Percentiles rank a stretch among this genome's conserved stretches.
phyloP scores from a whole-genome alignment of 345 rosid genomes.

The Hibiscus trionum region DNA sequence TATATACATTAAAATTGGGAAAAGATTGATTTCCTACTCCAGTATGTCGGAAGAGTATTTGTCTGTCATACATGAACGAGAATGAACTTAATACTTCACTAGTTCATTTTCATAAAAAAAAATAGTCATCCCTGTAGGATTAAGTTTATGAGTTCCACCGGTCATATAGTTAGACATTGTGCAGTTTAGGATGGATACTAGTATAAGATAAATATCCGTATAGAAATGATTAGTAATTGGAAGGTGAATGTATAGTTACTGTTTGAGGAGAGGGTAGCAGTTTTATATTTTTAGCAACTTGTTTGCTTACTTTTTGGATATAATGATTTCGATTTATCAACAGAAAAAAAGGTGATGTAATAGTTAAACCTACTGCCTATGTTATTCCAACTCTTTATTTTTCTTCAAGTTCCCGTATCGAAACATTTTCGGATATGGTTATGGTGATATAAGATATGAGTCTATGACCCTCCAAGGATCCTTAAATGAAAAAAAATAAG shows the following conservation, averaged over 20 bases:
- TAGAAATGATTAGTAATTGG: too few relatives aligned
- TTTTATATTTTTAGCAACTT: too few relatives aligned
- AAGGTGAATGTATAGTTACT: too few relatives aligned
- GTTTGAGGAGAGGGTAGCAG: too few relatives aligned
- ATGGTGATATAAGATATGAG: background rate
- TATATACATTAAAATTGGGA: background rate
- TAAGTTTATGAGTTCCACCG: background rate
- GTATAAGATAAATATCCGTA: background rate
- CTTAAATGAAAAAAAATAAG: background rate
- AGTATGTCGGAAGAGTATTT: background rate
- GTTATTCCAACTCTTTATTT: background rate
- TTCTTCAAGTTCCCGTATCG: too few relatives aligned
- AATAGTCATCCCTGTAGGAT: background rate
- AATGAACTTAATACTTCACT: background rate
- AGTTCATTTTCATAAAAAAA: background rate
- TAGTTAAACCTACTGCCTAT: background rate
- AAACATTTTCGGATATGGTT: background rate
- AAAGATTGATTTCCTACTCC: background rate
- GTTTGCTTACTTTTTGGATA: too few relatives aligned
- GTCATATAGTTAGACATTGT: background rate
- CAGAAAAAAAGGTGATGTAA: background rate
- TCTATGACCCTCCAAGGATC: background rate
- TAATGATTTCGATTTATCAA: too few relatives aligned
- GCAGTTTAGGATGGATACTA: too few relatives aligned
- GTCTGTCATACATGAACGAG: background rate